Evolutionary conservation across 345 rosid genomes (phyloP).

Genomic region (Anacardium occidentale): DNA sequence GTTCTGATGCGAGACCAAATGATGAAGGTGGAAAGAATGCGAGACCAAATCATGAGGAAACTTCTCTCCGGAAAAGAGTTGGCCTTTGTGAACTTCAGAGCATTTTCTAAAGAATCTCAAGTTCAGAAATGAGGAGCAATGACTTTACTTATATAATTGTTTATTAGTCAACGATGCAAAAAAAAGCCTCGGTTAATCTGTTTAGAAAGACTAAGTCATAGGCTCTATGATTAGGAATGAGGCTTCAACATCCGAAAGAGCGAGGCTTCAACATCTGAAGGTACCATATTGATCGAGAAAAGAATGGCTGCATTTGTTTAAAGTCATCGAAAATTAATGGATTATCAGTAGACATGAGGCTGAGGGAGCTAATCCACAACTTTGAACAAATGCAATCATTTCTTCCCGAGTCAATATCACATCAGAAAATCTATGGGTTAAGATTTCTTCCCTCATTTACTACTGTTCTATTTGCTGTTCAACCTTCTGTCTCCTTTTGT

Average conservation of each 20-base stretch:
- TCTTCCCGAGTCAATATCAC: too few species aligned
- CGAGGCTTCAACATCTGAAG: too few species aligned
- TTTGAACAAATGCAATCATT: too few species aligned
- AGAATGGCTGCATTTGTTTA: background rate
- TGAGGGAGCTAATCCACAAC: background rate
- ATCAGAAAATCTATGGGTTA: background rate
- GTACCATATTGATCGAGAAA: background rate
- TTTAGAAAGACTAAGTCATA: background rate
- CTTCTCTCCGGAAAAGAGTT: background rate
- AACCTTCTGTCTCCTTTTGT: too few species aligned
- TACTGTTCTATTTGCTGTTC: too few species aligned
- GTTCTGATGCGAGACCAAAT: constrained; percentile 24
- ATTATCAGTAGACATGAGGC: too few species aligned
- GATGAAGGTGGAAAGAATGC: constrained; percentile 36
- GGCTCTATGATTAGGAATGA: background rate
- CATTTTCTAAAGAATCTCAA: background rate
- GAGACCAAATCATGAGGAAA: background rate
- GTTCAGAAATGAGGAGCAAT: background rate
- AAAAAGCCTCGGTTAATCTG: background rate
- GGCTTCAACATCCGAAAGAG: background rate
- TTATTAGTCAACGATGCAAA: background rate
- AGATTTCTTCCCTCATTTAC: too few species aligned
- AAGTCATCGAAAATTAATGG: background rate
- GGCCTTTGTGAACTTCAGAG: background rate
- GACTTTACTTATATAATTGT: background rate